phyloP scores from a whole-genome alignment of 495 filamentous ascomycete species.

The Penicillium verhagenii region DNA sequence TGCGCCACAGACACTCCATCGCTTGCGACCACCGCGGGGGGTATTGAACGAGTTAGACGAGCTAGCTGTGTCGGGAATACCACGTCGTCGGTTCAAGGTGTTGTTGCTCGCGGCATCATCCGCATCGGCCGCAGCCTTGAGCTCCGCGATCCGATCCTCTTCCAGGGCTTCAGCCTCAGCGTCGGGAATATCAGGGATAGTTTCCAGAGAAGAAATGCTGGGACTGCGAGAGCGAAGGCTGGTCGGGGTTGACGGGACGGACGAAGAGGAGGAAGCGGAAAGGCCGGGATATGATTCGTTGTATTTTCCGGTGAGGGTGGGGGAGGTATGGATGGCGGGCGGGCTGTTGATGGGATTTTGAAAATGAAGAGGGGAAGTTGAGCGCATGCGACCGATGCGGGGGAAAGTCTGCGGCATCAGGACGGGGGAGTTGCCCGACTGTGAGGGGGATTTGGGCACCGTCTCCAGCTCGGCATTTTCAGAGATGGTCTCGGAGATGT shows the following conservation, averaged over 20 bases:
- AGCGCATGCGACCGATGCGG: conserved; percentile 57
- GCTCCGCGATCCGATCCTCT: conserved; percentile 70
- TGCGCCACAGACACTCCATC: conserved; percentile 97
- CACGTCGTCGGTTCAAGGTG: conserved; percentile 43
- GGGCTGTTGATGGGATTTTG: conserved; percentile 51
- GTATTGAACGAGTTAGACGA: conserved; percentile 36
- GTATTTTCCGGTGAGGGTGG: conserved; percentile 60
- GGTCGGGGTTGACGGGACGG: conserved; percentile 86
- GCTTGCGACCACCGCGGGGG: conserved; percentile 60
- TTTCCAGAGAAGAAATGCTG: conserved; percentile 91
- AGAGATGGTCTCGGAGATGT: conserved; percentile 57
- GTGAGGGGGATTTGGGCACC: conserved; percentile 37
- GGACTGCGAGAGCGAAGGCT: conserved; percentile 88
- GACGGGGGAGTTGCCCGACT: conserved; percentile 40
- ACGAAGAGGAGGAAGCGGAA: conserved; percentile 59
- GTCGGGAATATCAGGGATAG: conserved; percentile 92
- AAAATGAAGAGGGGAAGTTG: conserved; percentile 70
- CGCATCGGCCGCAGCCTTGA: conserved; percentile 70
- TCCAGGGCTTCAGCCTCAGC: conserved; percentile 80
- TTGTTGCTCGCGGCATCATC: conserved; percentile 43
- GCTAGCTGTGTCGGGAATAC: conserved; percentile 38
- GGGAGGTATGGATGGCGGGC: conserved; percentile 53
- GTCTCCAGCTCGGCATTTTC: conserved; percentile 61
- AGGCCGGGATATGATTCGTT: conserved; percentile 66
- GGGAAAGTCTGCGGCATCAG: conserved; percentile 45